Percentiles rank a stretch among this genome's conserved stretches.
These are phyloP conservation scores for Porogramme epimiltina DNA, from an alignment of 1,284 basidiomycete species.

Conservation along the genomic window DNA sequence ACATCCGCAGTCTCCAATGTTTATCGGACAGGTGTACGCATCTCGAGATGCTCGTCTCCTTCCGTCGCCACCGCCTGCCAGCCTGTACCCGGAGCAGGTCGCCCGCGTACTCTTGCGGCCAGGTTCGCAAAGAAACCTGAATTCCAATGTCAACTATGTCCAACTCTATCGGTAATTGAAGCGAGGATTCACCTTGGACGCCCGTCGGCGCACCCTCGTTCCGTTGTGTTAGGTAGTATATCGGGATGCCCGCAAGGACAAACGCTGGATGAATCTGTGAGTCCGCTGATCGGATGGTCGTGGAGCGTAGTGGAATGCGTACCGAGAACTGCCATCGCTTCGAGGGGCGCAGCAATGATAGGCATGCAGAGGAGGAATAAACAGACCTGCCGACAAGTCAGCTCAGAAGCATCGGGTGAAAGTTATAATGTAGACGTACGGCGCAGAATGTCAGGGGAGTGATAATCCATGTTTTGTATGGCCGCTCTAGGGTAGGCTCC, in stretches of 20 bases:
- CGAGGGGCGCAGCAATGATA: slow-evolving; percentile 88
- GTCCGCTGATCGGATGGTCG: not conserved
- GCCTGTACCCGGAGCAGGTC: slow-evolving; percentile 54
- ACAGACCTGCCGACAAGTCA: slow-evolving; percentile 59
- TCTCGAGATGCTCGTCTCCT: slow-evolving; percentile 69
- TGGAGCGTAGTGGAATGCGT: slow-evolving; percentile 27
- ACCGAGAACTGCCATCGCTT: slow-evolving; percentile 88
- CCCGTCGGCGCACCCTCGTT: slow-evolving; percentile 45
- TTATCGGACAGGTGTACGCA: slow-evolving; percentile 36
- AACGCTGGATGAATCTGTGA: slow-evolving; percentile 47
- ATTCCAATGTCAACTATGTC: slow-evolving; percentile 3
- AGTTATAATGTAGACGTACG: slow-evolving; percentile 45
- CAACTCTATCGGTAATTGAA: slow-evolving; percentile 1
- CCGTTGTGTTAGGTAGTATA: slow-evolving; percentile 81
- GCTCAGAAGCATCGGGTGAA: not conserved
- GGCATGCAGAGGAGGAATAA: slow-evolving; percentile 96
- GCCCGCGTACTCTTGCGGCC: slow-evolving; percentile 49
- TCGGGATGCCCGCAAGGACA: slow-evolving; percentile 75
- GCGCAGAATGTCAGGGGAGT: slow-evolving; percentile 92
- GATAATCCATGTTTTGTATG: slow-evolving; percentile 89
- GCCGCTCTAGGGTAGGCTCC: slow-evolving; percentile 88
- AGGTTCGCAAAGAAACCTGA: slow-evolving; percentile 47
- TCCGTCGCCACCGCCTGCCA: slow-evolving; percentile 79
- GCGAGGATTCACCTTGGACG: slow-evolving; percentile 12
- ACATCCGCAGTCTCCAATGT: not conserved